Evolutionary conservation across 345 rosid species (phyloP).

Genomic region (Acer saccharum): DNA sequence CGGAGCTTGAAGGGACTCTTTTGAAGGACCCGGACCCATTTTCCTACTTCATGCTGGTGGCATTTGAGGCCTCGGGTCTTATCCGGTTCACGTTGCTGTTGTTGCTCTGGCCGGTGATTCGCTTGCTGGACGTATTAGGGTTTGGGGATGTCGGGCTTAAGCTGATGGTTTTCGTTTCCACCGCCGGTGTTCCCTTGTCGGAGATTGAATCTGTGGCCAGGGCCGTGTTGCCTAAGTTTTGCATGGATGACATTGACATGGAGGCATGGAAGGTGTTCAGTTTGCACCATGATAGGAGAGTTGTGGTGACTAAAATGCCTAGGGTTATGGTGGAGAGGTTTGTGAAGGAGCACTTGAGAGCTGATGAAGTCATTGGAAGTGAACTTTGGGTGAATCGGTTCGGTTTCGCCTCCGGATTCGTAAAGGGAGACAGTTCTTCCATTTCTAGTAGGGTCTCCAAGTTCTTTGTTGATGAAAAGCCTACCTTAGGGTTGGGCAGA

Average conservation of each 20-base stretch:
- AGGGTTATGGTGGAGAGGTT: slow-evolving; percentile 81
- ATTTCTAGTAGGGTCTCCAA: slow-evolving; percentile 38
- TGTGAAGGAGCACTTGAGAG: slow-evolving; percentile 73
- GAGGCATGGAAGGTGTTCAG: slow-evolving; percentile 77
- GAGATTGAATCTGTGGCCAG: slow-evolving; percentile 85
- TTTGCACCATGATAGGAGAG: slow-evolving; percentile 47
- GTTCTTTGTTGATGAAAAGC: slow-evolving; percentile 50
- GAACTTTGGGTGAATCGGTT: slow-evolving; percentile 65
- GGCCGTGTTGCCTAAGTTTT: slow-evolving; percentile 87
- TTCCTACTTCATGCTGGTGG: slow-evolving; percentile 87
- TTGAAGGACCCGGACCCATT: slow-evolving; percentile 60
- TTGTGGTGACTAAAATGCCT: slow-evolving; percentile 75
- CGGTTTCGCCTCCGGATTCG: slow-evolving; percentile 69
- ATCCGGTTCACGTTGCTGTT: slow-evolving; percentile 65
- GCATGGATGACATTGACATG: slow-evolving; percentile 69
- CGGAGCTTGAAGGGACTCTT: slow-evolving; percentile 80
- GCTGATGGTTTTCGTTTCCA: slow-evolving; percentile 69
- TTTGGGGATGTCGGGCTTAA: slow-evolving; percentile 50
- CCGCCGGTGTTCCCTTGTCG: slow-evolving; percentile 52
- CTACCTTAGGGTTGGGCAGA: slow-evolving; percentile 58
- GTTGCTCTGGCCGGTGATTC: slow-evolving; percentile 66
- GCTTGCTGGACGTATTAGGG: slow-evolving; percentile 51
- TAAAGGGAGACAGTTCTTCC: slow-evolving; percentile 27
- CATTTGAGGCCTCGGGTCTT: slow-evolving; percentile 84
- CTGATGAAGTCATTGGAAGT: slow-evolving; percentile 73